Evolutionary conservation across 106 monocot species (phyloP).

Genomic region (Posidonia australis): DNA sequence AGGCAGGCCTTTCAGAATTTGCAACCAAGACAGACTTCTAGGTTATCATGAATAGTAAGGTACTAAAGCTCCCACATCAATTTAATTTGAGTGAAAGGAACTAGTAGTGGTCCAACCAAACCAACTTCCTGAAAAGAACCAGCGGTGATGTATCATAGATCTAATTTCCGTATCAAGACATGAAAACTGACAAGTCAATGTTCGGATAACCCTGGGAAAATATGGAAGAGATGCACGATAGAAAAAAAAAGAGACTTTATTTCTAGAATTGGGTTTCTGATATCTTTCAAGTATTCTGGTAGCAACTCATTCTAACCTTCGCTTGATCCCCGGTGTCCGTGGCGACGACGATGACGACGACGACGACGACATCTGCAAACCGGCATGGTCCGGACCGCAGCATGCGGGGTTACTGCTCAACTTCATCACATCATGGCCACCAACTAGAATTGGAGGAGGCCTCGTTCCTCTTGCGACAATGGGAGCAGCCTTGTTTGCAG

Average conservation of each 20-base stretch:
- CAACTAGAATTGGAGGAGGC: slow-evolving; percentile 8
- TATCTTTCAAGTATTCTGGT: not conserved
- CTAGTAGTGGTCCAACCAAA: too few species aligned
- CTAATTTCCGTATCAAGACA: too few species aligned
- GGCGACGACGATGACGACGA: slow-evolving; percentile 13
- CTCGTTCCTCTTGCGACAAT: slow-evolving; percentile 1
- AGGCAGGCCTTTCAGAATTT: too few species aligned
- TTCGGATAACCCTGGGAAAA: too few species aligned
- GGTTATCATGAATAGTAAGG: not conserved
- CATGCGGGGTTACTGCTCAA: not conserved
- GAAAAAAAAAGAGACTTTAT: not conserved
- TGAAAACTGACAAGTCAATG: too few species aligned
- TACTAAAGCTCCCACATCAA: too few species aligned
- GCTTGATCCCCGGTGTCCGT: slow-evolving; percentile 36
- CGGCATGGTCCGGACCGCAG: slow-evolving; percentile 9
- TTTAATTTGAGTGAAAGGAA: too few species aligned
- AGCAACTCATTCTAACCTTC: slow-evolving; percentile 38
- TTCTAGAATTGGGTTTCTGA: not conserved
- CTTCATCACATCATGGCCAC: slow-evolving; percentile 8
- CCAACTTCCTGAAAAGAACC: too few species aligned
- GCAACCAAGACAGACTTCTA: too few species aligned
- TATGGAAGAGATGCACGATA: not conserved
- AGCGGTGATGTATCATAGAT: too few species aligned
- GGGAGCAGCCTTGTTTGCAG: not conserved
- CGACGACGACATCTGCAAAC: slow-evolving; percentile 31